Base-by-base conservation (phyloP, 768 basidiomycete species). In the Boletus rufocinnamomeus region DNA sequence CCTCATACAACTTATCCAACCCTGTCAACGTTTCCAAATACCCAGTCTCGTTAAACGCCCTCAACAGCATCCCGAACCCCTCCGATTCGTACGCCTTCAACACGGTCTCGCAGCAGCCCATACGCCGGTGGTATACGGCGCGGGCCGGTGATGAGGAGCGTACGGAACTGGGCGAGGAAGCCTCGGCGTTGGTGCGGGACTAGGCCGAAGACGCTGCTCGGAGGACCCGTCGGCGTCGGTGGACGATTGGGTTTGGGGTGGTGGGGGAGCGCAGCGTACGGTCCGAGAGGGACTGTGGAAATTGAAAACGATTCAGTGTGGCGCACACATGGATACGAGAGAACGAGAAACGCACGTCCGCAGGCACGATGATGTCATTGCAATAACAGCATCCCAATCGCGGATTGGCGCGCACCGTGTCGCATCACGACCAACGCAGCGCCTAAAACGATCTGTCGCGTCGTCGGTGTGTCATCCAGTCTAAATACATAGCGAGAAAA, bases 401-500 rank as follows among this genome's bases (percentile, higher is more conserved):
- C 14, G 54, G 48, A 9, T 47, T 60, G 14, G 8, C 89, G 83
- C 4, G 87, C 80, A 4, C 95, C 97, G 67, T 98, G 96, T 2
- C 96, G 84, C 95, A 98, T 98, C 17, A 98, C 96, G 41, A 99
- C 96, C 5, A 98, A 77, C 0, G 97, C 96, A 0, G 91, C 93
- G 65, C 98, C 98, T 70, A 98, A 79, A 3, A 98, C 89, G 57
- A 98, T 88, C 90, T 95, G 59, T 16, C 30, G 21, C 40, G 25
- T 19, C 21, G 6, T 45, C 3, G 6, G 25, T 34, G 32, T 5
- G 16, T 25, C 28, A n/a, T 50, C 53, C 38, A 16, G 37, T 13
- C 25, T n/a, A 11, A 14, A 16, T 11, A 46, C 5, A 2, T 6
- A 3, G 19, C 52, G 47, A 52, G 30, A 6, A n/a, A 21, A 48